Evolutionary conservation across 768 basidiomycete species (phyloP), one percentile per base, ranked within the genome.

Genomic region (Lactarius sanguifluus): DNA sequence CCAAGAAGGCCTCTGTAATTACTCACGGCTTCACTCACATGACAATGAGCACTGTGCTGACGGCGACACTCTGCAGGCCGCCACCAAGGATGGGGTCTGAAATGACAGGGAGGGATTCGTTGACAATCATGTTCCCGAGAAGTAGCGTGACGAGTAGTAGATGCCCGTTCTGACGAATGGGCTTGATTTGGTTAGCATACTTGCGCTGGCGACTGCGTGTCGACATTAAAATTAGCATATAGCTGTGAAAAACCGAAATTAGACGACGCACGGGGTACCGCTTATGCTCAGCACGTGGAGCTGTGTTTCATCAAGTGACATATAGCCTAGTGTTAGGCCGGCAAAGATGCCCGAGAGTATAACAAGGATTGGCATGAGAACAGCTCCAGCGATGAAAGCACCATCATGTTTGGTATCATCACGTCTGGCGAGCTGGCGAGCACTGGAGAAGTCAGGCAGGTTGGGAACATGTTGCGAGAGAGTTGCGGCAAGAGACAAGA

Each of bases 251-350:
- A 62, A 43, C 59, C 6, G 55, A 57, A 57, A 23, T 23, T 75
- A 40, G 18, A 54, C 28, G 3, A 79, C 90, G 65, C 71, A 92
- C 91, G 89, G 82, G 28, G 90, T 91, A 18, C 94, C 94, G 63
- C 90, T 90, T 67, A 93, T 88, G 69, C 88, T 87, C 25, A 96
- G 78, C 3, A 96, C 94, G 73, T 90, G 88, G 52, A 96, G 84
- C 81, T 95, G 93, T 47, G 94, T 95, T 76, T 91, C 91, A 77
- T 96, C 94, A 75, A 96, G 82, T 71, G 89, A 91, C 90, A 96
- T 94, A 76, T 93, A 95, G 40, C 94, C 94, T 56, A 96, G 80
- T 65, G 94, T 96, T 70, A 95, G 81, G 76, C 94, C 91, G 82
- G 93, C 93, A 84, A 95, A 94, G 65, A 94, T 72, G 74, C 93